phyloP scores from a whole-genome alignment of 352 stramenopile genomes.

The Globisporangium paddicum region DNA sequence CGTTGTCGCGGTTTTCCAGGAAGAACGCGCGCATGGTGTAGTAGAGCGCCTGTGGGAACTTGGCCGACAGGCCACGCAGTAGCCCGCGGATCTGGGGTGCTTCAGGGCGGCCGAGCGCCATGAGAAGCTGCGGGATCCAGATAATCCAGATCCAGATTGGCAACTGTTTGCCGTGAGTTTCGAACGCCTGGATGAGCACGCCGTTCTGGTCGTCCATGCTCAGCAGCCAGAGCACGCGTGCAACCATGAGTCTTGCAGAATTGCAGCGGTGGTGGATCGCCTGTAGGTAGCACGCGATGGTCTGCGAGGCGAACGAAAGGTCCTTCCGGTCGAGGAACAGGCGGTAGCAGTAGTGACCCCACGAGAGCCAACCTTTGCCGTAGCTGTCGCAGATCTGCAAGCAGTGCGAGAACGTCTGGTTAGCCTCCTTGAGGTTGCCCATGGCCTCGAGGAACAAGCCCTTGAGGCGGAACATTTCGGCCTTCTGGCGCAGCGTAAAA shows the following conservation, averaged over 20 bases:
- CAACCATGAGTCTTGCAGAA: conserved; percentile 86
- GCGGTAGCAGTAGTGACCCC: conserved; percentile 89
- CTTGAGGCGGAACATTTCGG: conserved; percentile 91
- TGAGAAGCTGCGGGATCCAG: conserved; percentile 97
- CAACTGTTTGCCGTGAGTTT: conserved; percentile 91
- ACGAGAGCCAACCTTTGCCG: conserved; percentile 93
- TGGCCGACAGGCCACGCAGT: conserved; percentile 76
- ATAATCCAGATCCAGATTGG: conserved; percentile 99
- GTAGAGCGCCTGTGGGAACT: conserved; percentile 98
- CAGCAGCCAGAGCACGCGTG: conserved; percentile 89
- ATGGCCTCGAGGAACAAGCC: conserved; percentile 87
- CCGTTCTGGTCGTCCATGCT: conserved; percentile 83
- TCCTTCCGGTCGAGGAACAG: conserved; percentile 80
- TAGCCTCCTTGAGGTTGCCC: conserved; percentile 71
- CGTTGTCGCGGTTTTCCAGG: conserved; percentile 94
- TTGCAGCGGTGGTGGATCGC: conserved; percentile 90
- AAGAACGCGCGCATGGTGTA: conserved; percentile 98
- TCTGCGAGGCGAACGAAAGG: conserved; percentile 78
- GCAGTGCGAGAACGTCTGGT: conserved; percentile 89
- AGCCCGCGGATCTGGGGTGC: conserved; percentile 83
- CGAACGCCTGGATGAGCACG: conserved; percentile 84
- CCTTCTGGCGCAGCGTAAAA: conserved; percentile 90
- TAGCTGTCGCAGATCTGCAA: conserved; percentile 91
- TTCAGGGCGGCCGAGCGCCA: conserved; percentile 91
- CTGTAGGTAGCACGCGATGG: conserved; percentile 93